These are phyloP conservation scores for Lotmaria passim DNA, from an alignment of 208 protist species.

Conservation along the genomic window DNA sequence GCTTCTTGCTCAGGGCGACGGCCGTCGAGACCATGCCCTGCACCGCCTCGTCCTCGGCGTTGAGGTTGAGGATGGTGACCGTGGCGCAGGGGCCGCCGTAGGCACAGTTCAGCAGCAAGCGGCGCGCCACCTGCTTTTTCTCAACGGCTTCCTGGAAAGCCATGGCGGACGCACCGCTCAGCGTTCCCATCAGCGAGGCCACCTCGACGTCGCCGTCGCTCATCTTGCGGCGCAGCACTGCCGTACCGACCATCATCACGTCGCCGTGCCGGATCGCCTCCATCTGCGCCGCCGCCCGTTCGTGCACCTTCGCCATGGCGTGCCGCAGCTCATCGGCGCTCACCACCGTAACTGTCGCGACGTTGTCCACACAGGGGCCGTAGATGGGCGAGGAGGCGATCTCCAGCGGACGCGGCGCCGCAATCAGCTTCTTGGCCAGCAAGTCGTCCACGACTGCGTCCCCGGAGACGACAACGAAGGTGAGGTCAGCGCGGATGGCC, in stretches of 20 bases:
- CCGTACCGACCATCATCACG: conserved; percentile 43
- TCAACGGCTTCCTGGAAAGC: conserved; percentile 41
- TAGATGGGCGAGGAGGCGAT: conserved; percentile 45
- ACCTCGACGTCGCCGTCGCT: conserved; percentile 44
- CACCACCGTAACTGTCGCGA: conserved; percentile 4
- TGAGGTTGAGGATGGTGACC: conserved; percentile 38
- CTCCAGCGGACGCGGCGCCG: conserved; percentile 27
- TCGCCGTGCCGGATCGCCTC: conserved; percentile 20
- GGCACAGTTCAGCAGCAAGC: conserved; percentile 33
- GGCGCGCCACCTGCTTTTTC: conserved; percentile 25
- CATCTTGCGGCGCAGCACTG: conserved; percentile 30
- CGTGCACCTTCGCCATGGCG: conserved; percentile 35
- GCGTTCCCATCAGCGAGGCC: conserved; percentile 38
- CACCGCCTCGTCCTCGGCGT: conserved; percentile 31
- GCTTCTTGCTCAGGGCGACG: conserved; percentile 38
- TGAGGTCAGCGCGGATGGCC: conserved; percentile 40
- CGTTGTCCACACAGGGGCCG: conserved; percentile 29
- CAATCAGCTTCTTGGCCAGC: conserved; percentile 10
- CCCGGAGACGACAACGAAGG: conserved; percentile 33
- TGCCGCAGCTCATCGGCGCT: conserved; percentile 30
- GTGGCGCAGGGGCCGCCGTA: conserved; percentile 52
- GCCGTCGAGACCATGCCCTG: conserved; percentile 38
- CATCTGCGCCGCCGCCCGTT: conserved; percentile 17
- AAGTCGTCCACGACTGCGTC: conserved; percentile 39
- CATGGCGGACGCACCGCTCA: conserved; percentile 32